Base-by-base conservation (phyloP, 495 filamentous ascomycete species). In the Penicillium nucicola region DNA sequence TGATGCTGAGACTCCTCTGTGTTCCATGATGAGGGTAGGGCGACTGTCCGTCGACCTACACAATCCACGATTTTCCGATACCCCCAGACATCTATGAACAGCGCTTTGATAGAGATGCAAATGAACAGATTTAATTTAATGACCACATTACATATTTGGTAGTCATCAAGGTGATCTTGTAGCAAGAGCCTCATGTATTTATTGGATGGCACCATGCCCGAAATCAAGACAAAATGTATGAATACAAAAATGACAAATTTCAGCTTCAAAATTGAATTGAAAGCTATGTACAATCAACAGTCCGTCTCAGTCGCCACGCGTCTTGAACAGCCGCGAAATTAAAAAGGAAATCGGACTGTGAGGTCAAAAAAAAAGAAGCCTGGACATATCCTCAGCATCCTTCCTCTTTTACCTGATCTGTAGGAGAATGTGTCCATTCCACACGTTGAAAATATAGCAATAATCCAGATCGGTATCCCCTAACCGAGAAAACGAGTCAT, bases 231-330 rank as follows among this genome's bases (percentile, higher is more conserved):
- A 8, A 28, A 28, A 28, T 28, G 9, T 28, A 28, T 4, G 23
- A 8, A 28, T 28, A 28, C 7, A 17, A 35, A 39, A 40, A 38
- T 13, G 20, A 12, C 20, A 9, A 50, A 56, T 18, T 34, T 51
- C 45, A 64, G 52, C 61, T 56, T 52, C 61, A 62, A 51, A 15
- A 32, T 25, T 39, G 52, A 46, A 54, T 59, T 64, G 47, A 56
- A 52, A 56, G 51, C 50, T 62, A 64, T 64, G 49, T 64, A 64
- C 61, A 64, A 52, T 53, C 50, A 47, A 45, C 45, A 53, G 7
- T 15, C 42, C 13, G 37, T 52, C 18, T 41, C 45, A 28, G 10
- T 28, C 25, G 30, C 33, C 42, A 18, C 19, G 17, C 11, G 7
- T 36, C 38, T 10, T 35, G 19, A 33, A 50, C 40, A 52, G 25